Conservation (phyloP, 2,329 filamentous ascomycete genomes). For the Chrysoporthe deuterocubensis region DNA sequence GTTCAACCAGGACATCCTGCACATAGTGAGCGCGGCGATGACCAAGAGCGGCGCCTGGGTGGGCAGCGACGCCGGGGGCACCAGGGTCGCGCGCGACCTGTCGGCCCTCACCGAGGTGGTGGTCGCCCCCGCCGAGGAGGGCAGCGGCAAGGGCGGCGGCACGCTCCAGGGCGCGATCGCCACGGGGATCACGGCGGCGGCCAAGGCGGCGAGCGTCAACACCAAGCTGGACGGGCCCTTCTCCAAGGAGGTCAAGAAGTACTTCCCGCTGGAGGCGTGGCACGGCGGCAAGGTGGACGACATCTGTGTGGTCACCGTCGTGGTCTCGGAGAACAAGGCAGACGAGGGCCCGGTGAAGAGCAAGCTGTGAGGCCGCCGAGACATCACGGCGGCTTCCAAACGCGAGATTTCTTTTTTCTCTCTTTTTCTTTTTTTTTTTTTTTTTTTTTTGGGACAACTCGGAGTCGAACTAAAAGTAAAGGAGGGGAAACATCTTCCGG, state of each 20-base stretch:
- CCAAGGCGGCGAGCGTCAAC: conserved; percentile 84
- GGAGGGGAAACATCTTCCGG: neutral
- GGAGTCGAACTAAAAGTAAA: neutral
- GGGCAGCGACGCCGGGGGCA: conserved; percentile 58
- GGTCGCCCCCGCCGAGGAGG: conserved; percentile 31
- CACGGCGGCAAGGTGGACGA: conserved; percentile 94
- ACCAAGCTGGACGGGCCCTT: conserved; percentile 86
- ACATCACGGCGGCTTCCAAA: no score
- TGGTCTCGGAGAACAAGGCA: conserved; percentile 69
- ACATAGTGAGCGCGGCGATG: conserved; percentile 80
- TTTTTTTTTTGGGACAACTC: no score
- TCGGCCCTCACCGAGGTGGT: conserved; percentile 51
- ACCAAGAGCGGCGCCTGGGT: conserved; percentile 74
- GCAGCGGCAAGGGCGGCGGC: conserved; percentile 32
- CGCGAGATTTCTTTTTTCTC: no score
- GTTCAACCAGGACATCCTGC: conserved; percentile 85
- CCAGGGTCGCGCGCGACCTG: conserved; percentile 66
- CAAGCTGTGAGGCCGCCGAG: conserved; percentile 35
- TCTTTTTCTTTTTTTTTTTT: no score
- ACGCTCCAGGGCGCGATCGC: conserved; percentile 81
- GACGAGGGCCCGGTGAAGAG: conserved; percentile 33
- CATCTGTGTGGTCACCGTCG: conserved; percentile 82
- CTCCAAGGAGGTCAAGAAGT: conserved; percentile 88
- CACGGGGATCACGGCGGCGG: conserved; percentile 76
- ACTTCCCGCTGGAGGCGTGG: conserved; percentile 85